Percentiles rank a stretch among this genome's conserved stretches.
These are phyloP conservation scores for Serendipita sp. DNA, from an alignment of 768 basidiomycete species.

Conservation along the genomic window DNA sequence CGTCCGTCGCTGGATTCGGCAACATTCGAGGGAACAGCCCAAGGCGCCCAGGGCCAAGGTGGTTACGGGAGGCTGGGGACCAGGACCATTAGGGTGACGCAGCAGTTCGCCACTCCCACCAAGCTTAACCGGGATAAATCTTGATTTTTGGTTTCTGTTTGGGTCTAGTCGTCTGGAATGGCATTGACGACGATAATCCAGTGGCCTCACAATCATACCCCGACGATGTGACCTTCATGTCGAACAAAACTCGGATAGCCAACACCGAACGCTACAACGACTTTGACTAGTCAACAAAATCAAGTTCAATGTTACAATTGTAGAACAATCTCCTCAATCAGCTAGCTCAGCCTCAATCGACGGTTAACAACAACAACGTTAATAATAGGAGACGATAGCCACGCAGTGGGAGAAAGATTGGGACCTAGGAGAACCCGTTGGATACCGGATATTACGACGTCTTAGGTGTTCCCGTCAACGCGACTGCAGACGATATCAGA, in stretches of 20 bases:
- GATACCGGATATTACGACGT: constrained; percentile 88
- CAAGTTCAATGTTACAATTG: constrained; percentile 59
- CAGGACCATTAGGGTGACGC: neutral
- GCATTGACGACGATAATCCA: constrained; percentile 21
- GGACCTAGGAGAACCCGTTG: constrained; percentile 72
- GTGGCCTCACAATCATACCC: constrained; percentile 51
- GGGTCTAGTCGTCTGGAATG: neutral
- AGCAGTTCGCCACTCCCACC: neutral
- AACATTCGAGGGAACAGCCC: neutral
- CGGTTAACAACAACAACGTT: constrained; percentile 6
- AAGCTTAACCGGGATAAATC: neutral
- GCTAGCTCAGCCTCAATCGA: constrained; percentile 13
- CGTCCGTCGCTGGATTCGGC: neutral
- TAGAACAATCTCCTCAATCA: constrained; percentile 38
- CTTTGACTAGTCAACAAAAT: constrained; percentile 31
- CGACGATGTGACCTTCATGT: constrained; percentile 47
- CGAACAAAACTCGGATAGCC: constrained; percentile 46
- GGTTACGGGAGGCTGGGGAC: too few species aligned
- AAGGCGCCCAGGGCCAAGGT: too few species aligned
- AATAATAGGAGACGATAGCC: constrained; percentile 11
- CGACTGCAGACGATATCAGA: constrained; percentile 77
- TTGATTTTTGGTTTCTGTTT: neutral
- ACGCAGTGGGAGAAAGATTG: constrained; percentile 59
- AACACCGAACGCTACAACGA: constrained; percentile 39
- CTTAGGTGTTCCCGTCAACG: constrained; percentile 56